Conservation (phyloP, 1,139 yeast species). For the Magnusiomyces clavatus region DNA sequence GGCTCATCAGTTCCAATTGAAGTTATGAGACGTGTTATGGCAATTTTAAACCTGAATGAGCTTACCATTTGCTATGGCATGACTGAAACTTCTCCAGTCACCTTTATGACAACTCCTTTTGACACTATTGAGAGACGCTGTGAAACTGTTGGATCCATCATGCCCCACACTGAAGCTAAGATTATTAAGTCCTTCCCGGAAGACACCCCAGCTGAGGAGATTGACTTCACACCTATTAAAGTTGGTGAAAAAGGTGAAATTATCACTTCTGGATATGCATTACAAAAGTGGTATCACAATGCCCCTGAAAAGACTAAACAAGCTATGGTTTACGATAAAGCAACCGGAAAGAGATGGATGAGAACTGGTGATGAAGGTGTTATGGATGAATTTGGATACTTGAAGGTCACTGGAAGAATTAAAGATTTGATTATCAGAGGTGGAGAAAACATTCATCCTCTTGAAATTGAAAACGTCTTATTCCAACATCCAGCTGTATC, state of each 20-base stretch:
- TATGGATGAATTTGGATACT: slow-evolving; percentile 27
- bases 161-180: slow-evolving; percentile 29
- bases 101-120: slow-evolving; percentile 27
- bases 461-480: slow-evolving; percentile 30
- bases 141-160: slow-evolving; percentile 25
- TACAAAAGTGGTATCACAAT: slow-evolving; percentile 26
- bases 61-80: slow-evolving; percentile 32
- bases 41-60: slow-evolving; percentile 21
- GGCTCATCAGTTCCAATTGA: slow-evolving; percentile 30
- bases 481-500: slow-evolving; percentile 26
- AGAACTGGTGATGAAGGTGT: slow-evolving; percentile 32
- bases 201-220: slow-evolving; percentile 5
- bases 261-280: slow-evolving; percentile 26
- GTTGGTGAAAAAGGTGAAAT: slow-evolving; percentile 27
- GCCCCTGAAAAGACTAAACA: slow-evolving; percentile 26
- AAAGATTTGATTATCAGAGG: slow-evolving; percentile 33
- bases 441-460: slow-evolving; percentile 33
- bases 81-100: slow-evolving; percentile 32
- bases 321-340: slow-evolving; percentile 25
- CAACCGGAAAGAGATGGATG: slow-evolving; percentile 27
- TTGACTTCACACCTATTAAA: slow-evolving; percentile 25
- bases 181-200: slow-evolving; percentile 18
- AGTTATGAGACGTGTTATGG: slow-evolving; percentile 24
- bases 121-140: slow-evolving; percentile 26
- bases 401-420: slow-evolving; percentile 30